Conservation (phyloP, 192 early-diverging fungal species). For the Chytriomyces sp. region DNA sequence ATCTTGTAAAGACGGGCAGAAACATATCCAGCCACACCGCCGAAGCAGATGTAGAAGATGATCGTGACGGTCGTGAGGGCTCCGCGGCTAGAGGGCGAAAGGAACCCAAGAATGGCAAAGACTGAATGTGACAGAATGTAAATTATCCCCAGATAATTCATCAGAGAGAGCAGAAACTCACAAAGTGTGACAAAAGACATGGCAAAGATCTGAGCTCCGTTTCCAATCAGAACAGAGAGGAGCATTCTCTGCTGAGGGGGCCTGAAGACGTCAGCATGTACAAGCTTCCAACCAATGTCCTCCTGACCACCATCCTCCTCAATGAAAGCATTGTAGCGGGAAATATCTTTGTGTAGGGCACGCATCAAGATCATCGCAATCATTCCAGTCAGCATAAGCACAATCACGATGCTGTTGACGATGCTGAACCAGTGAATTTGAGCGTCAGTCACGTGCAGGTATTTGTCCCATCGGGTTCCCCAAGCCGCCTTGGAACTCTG, state of each 20-base stretch:
- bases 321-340: conserved; percentile 57
- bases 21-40: conserved; percentile 81
- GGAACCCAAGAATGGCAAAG: conserved; percentile 94
- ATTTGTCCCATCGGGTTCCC: conserved; percentile 65
- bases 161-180: conserved; percentile 35
- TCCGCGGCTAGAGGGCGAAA: conserved; percentile 82
- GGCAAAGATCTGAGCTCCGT: conserved; percentile 56
- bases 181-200: conserved; percentile 57
- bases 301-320: conserved; percentile 59
- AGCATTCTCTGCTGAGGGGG: conserved; percentile 56
- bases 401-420: conserved; percentile 62
- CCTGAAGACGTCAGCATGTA: conserved; percentile 65
- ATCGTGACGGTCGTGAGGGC: conserved; percentile 86
- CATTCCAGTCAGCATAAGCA: conserved; percentile 60
- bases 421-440: conserved; percentile 68
- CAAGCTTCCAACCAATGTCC: conserved; percentile 70
- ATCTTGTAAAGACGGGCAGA: conserved; percentile 90
- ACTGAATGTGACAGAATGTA: conserved; percentile 39
- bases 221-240: conserved; percentile 57
- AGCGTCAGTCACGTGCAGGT: conserved; percentile 54
- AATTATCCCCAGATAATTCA: not conserved
- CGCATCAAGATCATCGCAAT: conserved; percentile 61
- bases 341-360: conserved; percentile 61
- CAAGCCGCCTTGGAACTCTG: conserved; percentile 43
- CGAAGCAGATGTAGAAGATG: conserved; percentile 89